Evolutionary conservation across 768 basidiomycete genomes (phyloP), one percentile per base, ranked within the genome.

Genomic region (Termitomyces eurrhizus): DNA sequence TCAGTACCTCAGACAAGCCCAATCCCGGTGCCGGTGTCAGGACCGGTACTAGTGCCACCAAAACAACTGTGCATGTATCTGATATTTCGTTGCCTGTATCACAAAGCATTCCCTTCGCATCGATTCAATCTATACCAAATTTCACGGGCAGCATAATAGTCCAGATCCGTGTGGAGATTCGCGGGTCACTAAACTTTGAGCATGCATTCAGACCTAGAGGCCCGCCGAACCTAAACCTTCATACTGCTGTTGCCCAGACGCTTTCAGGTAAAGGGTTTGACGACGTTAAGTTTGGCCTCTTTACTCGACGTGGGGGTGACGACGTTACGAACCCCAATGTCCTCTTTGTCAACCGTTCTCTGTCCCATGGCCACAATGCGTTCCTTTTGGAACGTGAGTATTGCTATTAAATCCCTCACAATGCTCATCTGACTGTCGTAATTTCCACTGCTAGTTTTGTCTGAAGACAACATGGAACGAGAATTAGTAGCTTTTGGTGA

Each of bases 201-300:
- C 41, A 55, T 21, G 41, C 54, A 14, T 55, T 29, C 29, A 21
- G 21, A 21, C 4, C 4, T 4, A 18, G 29, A 44, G 41, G 41
- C 4, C 41, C n/a, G 29, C 46, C 29, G n/a, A 45, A 45, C 42
- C 7, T 24, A 0, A 61, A 52, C 29, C 45, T 67, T 56, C 59
- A 65, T 11, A 18, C 32, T 21, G 63, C 57, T 12, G 55, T 70
- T 12, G 61, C 61, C 6, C 60, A 57, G 4, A 64, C 64, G 2
- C 58, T 69, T 26, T 12, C 13, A 2, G 66, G 66, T 14, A 36
- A 50, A n/a, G 66, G 63, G 13, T 21, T 67, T 2, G 54, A 64
- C 1, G 63, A 70, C 49, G 35, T 60, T n/a, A 69, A 65, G 49
- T 69, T 69, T 54, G 67, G 62, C n/a, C 63, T 67, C 26, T 69